Evolutionary conservation across 148 eudicot species (phyloP).

Genomic region (Vaccinium corymbosum): DNA sequence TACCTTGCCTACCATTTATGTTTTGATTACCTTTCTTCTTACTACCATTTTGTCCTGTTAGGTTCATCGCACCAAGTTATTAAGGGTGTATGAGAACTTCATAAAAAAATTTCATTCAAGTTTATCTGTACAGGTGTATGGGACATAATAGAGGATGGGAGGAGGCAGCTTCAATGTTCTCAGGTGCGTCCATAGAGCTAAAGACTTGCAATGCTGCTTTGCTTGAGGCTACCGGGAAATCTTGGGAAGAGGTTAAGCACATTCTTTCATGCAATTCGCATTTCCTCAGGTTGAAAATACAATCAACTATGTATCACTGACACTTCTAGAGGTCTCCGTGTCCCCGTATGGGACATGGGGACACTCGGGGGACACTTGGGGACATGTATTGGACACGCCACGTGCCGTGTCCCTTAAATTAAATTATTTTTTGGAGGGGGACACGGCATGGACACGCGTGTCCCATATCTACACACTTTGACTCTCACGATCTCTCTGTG

Average conservation of each 20-base stretch:
- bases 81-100: neutral
- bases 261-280: neutral
- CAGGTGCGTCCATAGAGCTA: conserved; percentile 64
- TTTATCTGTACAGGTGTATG: conserved; percentile 65
- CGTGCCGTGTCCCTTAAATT: too few relatives aligned
- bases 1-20: neutral
- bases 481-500: too few relatives aligned
- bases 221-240: conserved; percentile 73
- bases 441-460: too few relatives aligned
- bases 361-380: too few relatives aligned
- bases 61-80: neutral
- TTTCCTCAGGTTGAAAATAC: neutral
- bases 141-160: conserved; percentile 97
- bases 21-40: neutral
- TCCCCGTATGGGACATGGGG: too few relatives aligned
- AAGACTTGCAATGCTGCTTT: conserved; percentile 95
- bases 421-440: too few relatives aligned
- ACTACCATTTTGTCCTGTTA: neutral
- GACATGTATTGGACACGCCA: too few relatives aligned
- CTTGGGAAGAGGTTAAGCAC: conserved; percentile 85
- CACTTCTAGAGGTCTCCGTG: too few relatives aligned
- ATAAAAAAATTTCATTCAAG: neutral
- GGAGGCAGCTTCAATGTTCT: conserved; percentile 86
- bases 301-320: neutral
- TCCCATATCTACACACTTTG: too few relatives aligned